Percentiles rank a stretch among this genome's conserved stretches.
Conservation (phyloP, 2,329 filamentous ascomycete species). For the Ophiostoma novo-ulmi region DNA sequence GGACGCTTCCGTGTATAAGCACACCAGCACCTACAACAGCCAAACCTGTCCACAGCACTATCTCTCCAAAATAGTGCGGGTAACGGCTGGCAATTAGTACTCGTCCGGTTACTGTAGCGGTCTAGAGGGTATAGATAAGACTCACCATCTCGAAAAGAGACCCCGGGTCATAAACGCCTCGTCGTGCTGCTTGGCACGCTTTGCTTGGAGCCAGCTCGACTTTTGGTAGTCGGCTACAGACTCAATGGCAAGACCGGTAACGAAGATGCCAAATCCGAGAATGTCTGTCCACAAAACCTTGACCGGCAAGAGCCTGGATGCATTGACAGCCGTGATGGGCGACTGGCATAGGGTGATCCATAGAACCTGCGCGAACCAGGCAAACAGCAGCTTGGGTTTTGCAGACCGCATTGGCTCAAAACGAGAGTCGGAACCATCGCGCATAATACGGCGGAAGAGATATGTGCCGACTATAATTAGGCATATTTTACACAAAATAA, state of each 20-base stretch:
- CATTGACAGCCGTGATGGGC: slow-evolving; percentile 60
- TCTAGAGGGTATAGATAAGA: not conserved
- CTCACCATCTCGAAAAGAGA: slow-evolving; percentile 47
- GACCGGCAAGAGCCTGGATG: slow-evolving; percentile 31
- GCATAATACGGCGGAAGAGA: slow-evolving; percentile 57
- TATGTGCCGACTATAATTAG: slow-evolving; percentile 39
- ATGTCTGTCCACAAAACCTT: not conserved
- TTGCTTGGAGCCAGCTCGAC: slow-evolving; percentile 54
- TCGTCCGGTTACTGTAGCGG: not conserved
- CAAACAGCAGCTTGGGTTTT: slow-evolving; percentile 35
- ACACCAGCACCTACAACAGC: slow-evolving; percentile 55
- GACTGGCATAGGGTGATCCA: slow-evolving; percentile 65
- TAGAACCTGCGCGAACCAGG: slow-evolving; percentile 53
- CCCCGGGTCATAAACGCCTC: slow-evolving; percentile 62
- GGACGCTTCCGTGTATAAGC: slow-evolving; percentile 53
- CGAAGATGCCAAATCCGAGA: slow-evolving; percentile 41
- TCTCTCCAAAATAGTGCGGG: slow-evolving; percentile 70
- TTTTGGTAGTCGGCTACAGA: slow-evolving; percentile 61
- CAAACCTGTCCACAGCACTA: slow-evolving; percentile 63
- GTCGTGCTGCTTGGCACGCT: slow-evolving; percentile 59
- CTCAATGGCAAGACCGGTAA: slow-evolving; percentile 57
- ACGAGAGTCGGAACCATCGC: slow-evolving; percentile 53
- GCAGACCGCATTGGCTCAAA: slow-evolving; percentile 41
- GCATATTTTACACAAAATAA: not conserved
- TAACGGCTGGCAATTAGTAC: slow-evolving; percentile 42